phyloP scores from a whole-genome alignment of 1,139 yeast species.

The Scheffersomyces lignicola region DNA sequence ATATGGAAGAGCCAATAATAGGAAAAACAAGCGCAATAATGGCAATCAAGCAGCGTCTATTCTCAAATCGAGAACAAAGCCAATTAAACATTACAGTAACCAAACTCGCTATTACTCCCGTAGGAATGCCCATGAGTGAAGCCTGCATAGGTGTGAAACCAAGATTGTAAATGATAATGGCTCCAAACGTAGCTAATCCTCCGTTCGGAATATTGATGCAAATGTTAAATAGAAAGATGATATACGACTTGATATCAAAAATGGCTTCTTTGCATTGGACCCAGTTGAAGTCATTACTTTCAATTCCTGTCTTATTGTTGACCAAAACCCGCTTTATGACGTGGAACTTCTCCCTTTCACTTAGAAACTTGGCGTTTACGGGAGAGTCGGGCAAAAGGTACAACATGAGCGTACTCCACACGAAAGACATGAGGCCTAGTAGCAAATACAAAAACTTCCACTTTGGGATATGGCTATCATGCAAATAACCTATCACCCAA shows the following conservation, averaged over 20 bases:
- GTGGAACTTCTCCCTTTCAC: constrained; percentile 20
- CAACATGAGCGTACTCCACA: constrained; percentile 25
- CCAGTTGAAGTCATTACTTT: constrained; percentile 21
- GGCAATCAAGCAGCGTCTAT: constrained; percentile 17
- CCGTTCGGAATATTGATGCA: constrained; percentile 40
- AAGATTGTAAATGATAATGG: constrained; percentile 18
- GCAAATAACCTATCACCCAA: constrained; percentile 30
- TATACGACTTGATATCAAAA: constrained; percentile 22
- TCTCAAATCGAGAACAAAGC: constrained; percentile 16
- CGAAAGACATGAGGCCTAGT: constrained; percentile 30
- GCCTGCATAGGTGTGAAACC: constrained; percentile 21
- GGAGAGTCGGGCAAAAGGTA: constrained; percentile 28
- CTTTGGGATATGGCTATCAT: constrained; percentile 20
- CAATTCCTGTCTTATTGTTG: constrained; percentile 27
- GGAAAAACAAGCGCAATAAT: constrained; percentile 17
- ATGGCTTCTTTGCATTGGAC: constrained; percentile 26
- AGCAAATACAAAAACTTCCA: constrained; percentile 33
- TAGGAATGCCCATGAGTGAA: constrained; percentile 24
- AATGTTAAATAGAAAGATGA: constrained; percentile 32
- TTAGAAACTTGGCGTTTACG: constrained; percentile 22
- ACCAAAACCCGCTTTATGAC: constrained; percentile 24
- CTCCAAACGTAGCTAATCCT: constrained; percentile 40
- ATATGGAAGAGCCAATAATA: constrained; percentile 19
- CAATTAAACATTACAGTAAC: constrained; percentile 19
- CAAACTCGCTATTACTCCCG: constrained; percentile 22